Percentiles rank a stretch among this genome's conserved stretches.
phyloP scores from a whole-genome alignment of 192 early-diverging fungal genomes.

The Coemansia sp. region DNA sequence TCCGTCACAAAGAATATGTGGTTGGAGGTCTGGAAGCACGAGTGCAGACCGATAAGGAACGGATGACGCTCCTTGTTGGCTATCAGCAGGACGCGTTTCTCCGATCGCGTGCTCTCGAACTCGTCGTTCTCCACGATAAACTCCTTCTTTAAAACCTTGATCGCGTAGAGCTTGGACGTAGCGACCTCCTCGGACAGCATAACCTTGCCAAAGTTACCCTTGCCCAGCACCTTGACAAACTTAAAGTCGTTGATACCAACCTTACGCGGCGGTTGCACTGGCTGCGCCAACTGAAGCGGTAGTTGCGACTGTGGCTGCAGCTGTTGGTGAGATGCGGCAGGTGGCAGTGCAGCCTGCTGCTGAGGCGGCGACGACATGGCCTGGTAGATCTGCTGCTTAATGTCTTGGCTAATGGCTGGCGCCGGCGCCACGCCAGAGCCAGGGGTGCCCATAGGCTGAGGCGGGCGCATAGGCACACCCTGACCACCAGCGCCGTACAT shows the following conservation, averaged over 20 bases:
- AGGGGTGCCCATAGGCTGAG: constrained; percentile 1
- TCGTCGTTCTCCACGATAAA: constrained; percentile 99
- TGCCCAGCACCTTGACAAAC: constrained; percentile 93
- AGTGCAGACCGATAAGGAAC: constrained; percentile 95
- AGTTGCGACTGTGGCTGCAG: constrained; percentile 28
- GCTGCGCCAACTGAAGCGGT: constrained; percentile 62
- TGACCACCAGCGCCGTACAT: constrained; percentile 10
- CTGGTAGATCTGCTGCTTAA: constrained; percentile 51
- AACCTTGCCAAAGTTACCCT: constrained; percentile 99
- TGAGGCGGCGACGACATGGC: constrained; percentile 28
- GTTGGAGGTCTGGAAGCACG: constrained; percentile 94
- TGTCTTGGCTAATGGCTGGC: constrained; percentile 20
- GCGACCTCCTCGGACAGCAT: constrained; percentile 95
- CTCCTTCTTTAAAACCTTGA: constrained; percentile 98
- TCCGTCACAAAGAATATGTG: constrained; percentile 99
- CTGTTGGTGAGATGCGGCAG: constrained; percentile 22
- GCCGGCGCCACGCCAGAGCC: not conserved
- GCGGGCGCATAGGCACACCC: not conserved
- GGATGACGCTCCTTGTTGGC: constrained; percentile 92
- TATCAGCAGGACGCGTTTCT: constrained; percentile 91
- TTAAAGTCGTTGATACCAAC: constrained; percentile 92
- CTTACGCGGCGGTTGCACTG: constrained; percentile 56
- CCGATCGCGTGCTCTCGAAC: constrained; percentile 89
- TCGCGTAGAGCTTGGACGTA: constrained; percentile 83
- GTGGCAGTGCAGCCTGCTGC: not conserved